These are phyloP conservation scores for Noccaea caerulescens DNA, from an alignment of 345 rosid species.

Conservation along the genomic window DNA sequence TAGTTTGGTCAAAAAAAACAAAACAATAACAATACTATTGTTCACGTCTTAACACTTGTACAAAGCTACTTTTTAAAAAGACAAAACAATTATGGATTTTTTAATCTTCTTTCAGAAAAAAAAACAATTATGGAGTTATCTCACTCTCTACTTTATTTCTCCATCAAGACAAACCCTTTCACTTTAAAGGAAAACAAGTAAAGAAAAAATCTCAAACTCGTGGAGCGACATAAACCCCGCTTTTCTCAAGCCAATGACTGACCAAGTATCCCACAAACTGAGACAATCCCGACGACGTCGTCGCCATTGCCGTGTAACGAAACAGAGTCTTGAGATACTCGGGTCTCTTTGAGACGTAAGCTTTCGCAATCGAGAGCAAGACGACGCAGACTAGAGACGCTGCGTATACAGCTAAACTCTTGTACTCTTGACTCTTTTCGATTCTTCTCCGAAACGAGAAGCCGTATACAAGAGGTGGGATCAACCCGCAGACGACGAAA, in stretches of 20 bases:
- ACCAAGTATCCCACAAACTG: conserved; percentile 60
- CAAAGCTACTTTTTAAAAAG: no score
- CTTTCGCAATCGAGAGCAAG: conserved; percentile 73
- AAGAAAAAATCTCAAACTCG: conserved; percentile 24
- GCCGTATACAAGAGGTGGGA: conserved; percentile 69
- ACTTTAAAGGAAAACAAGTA: background rate
- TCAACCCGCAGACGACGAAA: conserved; percentile 59
- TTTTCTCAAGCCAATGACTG: conserved; percentile 49
- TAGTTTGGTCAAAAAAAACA: no score
- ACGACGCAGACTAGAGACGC: conserved; percentile 67
- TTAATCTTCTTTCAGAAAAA: no score
- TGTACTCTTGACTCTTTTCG: conserved; percentile 51
- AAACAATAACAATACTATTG: no score
- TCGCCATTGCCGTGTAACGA: conserved; percentile 54
- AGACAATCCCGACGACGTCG: conserved; percentile 62
- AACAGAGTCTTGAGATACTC: conserved; percentile 56
- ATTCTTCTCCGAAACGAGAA: conserved; percentile 57
- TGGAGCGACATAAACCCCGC: conserved; percentile 44
- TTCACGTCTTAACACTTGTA: no score
- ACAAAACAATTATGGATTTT: no score
- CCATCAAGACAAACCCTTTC: background rate
- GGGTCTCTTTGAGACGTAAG: conserved; percentile 49
- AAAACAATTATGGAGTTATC: no score
- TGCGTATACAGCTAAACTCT: conserved; percentile 59
- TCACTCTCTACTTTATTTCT: background rate